Conservation (phyloP, 2,329 filamentous ascomycete genomes). For the Cercospora nicotianae region DNA sequence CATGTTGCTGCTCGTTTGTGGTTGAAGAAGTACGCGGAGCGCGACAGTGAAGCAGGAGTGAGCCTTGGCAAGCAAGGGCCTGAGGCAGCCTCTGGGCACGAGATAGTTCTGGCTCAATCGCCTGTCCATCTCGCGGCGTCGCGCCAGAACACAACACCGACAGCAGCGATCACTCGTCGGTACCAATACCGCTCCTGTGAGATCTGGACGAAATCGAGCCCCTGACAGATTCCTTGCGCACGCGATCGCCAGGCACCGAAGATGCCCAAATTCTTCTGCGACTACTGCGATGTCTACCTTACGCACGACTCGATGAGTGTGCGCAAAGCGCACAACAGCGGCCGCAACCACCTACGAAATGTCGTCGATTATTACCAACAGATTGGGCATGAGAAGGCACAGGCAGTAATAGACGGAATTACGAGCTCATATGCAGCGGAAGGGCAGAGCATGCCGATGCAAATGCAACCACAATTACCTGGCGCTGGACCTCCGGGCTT, state of each 20-base stretch:
- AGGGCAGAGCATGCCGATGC: slow-evolving; percentile 72
- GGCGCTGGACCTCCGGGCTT: slow-evolving; percentile 31
- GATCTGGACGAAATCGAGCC: not conserved
- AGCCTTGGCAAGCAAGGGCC: not conserved
- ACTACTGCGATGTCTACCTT: slow-evolving; percentile 99
- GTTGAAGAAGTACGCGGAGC: not conserved
- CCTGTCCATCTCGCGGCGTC: not conserved
- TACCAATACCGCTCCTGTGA: not conserved
- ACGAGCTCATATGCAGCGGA: slow-evolving; percentile 93
- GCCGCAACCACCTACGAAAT: slow-evolving; percentile 94
- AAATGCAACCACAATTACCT: slow-evolving; percentile 57
- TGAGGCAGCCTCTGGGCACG: not conserved
- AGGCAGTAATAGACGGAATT: slow-evolving; percentile 97
- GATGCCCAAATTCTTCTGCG: slow-evolving; percentile 55
- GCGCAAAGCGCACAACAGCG: slow-evolving; percentile 96
- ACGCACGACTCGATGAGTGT: slow-evolving; percentile 99
- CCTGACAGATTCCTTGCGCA: not conserved
- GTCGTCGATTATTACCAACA: slow-evolving; percentile 99
- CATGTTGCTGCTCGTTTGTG: slow-evolving; percentile 1
- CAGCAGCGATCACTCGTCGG: not conserved
- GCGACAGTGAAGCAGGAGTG: not conserved
- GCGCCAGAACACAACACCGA: not conserved
- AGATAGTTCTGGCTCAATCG: not conserved
- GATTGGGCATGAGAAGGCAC: slow-evolving; percentile 97
- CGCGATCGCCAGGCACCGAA: slow-evolving; percentile 15